Percentiles rank a stretch among this genome's conserved stretches.
Conservation (phyloP, 257 asterid species). For the Paraleonurus japonicus region DNA sequence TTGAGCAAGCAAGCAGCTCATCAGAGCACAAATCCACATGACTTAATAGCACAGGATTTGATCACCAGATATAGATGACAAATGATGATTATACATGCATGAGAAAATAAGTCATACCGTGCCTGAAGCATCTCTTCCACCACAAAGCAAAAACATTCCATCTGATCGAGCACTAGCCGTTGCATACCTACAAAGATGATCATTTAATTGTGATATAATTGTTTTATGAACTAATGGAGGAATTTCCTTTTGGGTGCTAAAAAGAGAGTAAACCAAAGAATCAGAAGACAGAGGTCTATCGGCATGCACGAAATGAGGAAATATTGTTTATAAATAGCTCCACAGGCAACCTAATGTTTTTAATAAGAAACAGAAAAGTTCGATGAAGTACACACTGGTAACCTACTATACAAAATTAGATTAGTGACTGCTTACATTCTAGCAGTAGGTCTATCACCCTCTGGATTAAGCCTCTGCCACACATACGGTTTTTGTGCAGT, state of each 20-base stretch:
- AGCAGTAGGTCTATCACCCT: slow-evolving; percentile 93
- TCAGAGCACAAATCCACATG: slow-evolving; percentile 10
- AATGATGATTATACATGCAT: slow-evolving; percentile 19
- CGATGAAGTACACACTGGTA: too few relatives aligned
- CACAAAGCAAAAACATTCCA: slow-evolving; percentile 99
- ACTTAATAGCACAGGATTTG: slow-evolving; percentile 2
- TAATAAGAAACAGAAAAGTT: too few relatives aligned
- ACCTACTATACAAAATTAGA: not conserved
- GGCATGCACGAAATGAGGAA: not conserved
- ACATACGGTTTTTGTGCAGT: slow-evolving; percentile 97
- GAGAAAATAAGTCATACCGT: slow-evolving; percentile 52
- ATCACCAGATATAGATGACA: not conserved
- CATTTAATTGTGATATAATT: slow-evolving; percentile 10
- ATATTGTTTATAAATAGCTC: not conserved
- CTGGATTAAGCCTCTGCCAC: slow-evolving; percentile 96
- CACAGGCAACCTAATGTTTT: not conserved
- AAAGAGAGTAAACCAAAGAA: slow-evolving; percentile 16
- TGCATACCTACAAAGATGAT: slow-evolving; percentile 77
- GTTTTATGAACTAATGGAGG: not conserved
- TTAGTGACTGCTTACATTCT: slow-evolving; percentile 71
- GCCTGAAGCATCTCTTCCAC: slow-evolving; percentile 98
- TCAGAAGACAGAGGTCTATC: slow-evolving; percentile 13
- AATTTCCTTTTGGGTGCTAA: not conserved
- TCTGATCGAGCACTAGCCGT: slow-evolving; percentile 99
- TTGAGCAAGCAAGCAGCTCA: slow-evolving; percentile 14